Base-by-base conservation (phyloP, 305 asterid species). In the Fraxinus sp. region DNA sequence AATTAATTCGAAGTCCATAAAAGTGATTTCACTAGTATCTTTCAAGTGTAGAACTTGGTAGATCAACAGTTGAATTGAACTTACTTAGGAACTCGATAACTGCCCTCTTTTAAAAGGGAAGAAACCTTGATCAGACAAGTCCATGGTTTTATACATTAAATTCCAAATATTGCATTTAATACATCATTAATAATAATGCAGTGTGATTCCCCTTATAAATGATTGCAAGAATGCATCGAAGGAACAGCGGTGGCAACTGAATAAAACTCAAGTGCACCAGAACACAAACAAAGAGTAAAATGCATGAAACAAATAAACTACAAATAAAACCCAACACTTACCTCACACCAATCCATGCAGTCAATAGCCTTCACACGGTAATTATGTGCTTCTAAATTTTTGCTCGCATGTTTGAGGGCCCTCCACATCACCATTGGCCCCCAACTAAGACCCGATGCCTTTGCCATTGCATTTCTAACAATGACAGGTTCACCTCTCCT, bases 331-430 rank as follows among this genome's bases (percentile, higher is more conserved):
- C 26, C 30, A 81, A 74, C 74, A 72, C 81, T 41, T 89, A 94
- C 98, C 98, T 94, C 92, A 33, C 93, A 89, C 97, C 96, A 91
- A 84, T 94, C 96, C 87, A 89, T 86, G 91, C 98, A 94, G 88
- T 94, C 95, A 76, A 94, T 89, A 77, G 98, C 94, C 82, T 91
- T 91, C 79, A 94, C 97, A 33, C 64, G 80, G 82, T 74, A 87
- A 64, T 84, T 73, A 36, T 90, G 93, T 39, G 89, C 91, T 28
- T 88, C 86, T 78, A 91, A 59, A 77, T 88, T 90, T 86, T 83
- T 90, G 75, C 87, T 89, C 11, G 94, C 95, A 44, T 41, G 86
- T 83, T 89, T 91, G 84, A 94, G 91, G 82, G 98, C 97, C 85
- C 96, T 90, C 90, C 94, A 85, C 96, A 94, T 90, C 85, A 94